These are phyloP conservation scores for Skeletonema marinoi DNA, from an alignment of 108 stramenopile genomes.

Conservation along the genomic window DNA sequence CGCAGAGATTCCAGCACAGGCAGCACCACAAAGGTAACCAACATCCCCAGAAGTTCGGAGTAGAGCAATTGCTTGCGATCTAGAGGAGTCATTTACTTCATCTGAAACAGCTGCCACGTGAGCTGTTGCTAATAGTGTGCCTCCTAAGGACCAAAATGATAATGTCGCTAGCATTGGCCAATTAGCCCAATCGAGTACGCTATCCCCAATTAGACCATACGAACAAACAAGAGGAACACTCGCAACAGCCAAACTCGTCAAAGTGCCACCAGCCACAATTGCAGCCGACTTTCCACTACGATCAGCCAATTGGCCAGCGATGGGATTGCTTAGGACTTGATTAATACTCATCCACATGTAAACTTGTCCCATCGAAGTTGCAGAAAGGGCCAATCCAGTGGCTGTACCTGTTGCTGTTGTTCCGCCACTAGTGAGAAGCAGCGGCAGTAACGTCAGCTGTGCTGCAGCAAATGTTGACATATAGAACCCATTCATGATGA, in stretches of 20 bases:
- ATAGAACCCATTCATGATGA: slow-evolving; percentile 87
- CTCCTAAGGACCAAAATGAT: slow-evolving; percentile 75
- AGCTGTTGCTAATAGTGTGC: slow-evolving; percentile 71
- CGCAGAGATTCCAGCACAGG: slow-evolving; percentile 67
- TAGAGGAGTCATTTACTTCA: slow-evolving; percentile 54
- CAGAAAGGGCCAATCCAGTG: slow-evolving; percentile 65
- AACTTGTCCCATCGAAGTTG: slow-evolving; percentile 74
- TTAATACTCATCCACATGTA: slow-evolving; percentile 85
- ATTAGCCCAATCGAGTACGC: slow-evolving; percentile 21
- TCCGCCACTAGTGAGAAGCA: slow-evolving; percentile 66
- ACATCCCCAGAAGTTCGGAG: slow-evolving; percentile 84
- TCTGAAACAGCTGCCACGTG: slow-evolving; percentile 79
- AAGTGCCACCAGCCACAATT: slow-evolving; percentile 70
- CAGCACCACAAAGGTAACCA: slow-evolving; percentile 83
- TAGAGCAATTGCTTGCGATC: slow-evolving; percentile 86
- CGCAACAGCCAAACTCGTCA: slow-evolving; percentile 71
- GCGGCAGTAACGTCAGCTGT: slow-evolving; percentile 87
- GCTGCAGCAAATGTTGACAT: slow-evolving; percentile 79
- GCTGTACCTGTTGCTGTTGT: neutral
- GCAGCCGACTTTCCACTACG: slow-evolving; percentile 68
- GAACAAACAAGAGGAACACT: slow-evolving; percentile 50
- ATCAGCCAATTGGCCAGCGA: slow-evolving; percentile 70
- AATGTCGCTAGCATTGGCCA: slow-evolving; percentile 63
- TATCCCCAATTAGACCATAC: slow-evolving; percentile 8
- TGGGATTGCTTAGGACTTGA: slow-evolving; percentile 80